Percentiles rank a stretch among this genome's conserved stretches.
Evolutionary conservation across 495 filamentous ascomycete genomes (phyloP).

Genomic region (Hypoxylon intermedium): DNA sequence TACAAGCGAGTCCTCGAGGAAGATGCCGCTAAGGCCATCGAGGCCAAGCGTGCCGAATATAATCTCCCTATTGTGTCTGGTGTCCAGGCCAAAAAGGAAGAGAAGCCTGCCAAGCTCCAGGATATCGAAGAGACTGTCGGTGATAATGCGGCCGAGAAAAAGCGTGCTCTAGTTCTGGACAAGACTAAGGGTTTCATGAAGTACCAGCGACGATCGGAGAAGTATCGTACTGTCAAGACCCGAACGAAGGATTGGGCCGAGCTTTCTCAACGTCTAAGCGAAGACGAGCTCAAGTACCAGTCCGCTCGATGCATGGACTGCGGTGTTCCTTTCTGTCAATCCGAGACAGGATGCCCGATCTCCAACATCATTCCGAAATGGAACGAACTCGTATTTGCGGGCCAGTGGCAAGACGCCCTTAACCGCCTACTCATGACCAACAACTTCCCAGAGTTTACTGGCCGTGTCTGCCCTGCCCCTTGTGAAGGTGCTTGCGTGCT

Average conservation of each 20-base stretch:
- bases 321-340: constrained; percentile 99
- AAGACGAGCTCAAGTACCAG: constrained; percentile 99
- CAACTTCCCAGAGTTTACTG: constrained; percentile 99
- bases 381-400: constrained; percentile 92
- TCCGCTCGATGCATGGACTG: constrained; percentile 99
- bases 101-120: constrained; percentile 81
- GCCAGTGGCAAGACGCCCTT: constrained; percentile 94
- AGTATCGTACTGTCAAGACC: constrained; percentile 88
- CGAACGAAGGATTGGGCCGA: constrained; percentile 95
- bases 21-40: constrained; percentile 82
- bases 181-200: constrained; percentile 99
- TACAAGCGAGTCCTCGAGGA: constrained; percentile 95
- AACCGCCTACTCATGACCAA: constrained; percentile 98
- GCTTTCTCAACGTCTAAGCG: constrained; percentile 84
- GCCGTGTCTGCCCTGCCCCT: constrained; percentile 96
- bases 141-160: constrained; percentile 87
- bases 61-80: constrained; percentile 80
- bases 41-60: constrained; percentile 82
- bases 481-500: constrained; percentile 98
- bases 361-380: constrained; percentile 99
- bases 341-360: constrained; percentile 95
- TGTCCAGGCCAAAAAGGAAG: constrained; percentile 66
- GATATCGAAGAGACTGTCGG: constrained; percentile 96
- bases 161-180: constrained; percentile 89
- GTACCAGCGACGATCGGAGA: constrained; percentile 91